These are phyloP conservation scores for Neospermospora avenae DNA, from an alignment of 2,329 filamentous ascomycete species.

Conservation along the genomic window DNA sequence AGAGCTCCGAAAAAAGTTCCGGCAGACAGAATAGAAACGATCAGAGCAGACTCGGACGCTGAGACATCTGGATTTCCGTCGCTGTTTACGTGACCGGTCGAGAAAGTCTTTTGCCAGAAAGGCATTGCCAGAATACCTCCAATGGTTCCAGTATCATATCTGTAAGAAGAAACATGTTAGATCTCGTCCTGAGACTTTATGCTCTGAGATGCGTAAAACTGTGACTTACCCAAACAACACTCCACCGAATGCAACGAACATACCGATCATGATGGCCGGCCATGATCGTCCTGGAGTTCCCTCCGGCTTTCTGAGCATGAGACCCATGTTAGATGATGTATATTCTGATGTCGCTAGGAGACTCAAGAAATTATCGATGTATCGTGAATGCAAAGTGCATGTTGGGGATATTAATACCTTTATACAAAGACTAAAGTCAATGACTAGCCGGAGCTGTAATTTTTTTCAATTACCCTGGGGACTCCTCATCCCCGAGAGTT, in stretches of 20 bases:
- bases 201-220: neutral
- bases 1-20: slow-evolving; percentile 78
- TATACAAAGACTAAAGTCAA: neutral
- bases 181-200: too few species aligned
- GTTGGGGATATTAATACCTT: neutral
- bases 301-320: slow-evolving; percentile 55
- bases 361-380: neutral
- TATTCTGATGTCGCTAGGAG: neutral
- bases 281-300: slow-evolving; percentile 71
- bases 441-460: neutral
- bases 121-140: slow-evolving; percentile 55
- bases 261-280: slow-evolving; percentile 59
- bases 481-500: neutral
- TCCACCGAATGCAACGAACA: slow-evolving; percentile 61
- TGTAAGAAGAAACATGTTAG: neutral
- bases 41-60: slow-evolving; percentile 56
- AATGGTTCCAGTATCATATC: slow-evolving; percentile 58
- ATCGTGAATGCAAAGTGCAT: neutral
- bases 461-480: neutral
- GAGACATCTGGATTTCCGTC: slow-evolving; percentile 45
- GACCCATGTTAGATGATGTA: slow-evolving; percentile 25
- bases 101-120: slow-evolving; percentile 51
- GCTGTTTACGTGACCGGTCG: slow-evolving; percentile 48
- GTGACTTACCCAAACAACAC: slow-evolving; percentile 49
- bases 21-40: slow-evolving; percentile 74